Evolutionary conservation across 2,329 filamentous ascomycete species (phyloP).

Genomic region (Neopestalotiopsis clavispora): DNA sequence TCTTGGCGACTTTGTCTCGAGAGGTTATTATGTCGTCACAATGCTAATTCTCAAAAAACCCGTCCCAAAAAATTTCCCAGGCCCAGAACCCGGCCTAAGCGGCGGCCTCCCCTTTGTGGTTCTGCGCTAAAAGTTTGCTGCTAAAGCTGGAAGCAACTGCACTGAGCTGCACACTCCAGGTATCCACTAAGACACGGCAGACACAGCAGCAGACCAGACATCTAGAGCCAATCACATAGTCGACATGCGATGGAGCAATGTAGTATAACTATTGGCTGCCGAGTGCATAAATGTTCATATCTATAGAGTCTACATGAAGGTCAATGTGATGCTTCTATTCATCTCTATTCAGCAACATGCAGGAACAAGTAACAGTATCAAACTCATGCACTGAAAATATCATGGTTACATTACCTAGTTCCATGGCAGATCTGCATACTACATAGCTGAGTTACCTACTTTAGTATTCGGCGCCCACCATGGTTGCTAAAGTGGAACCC

Average conservation of each 20-base stretch:
- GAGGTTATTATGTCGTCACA: slow-evolving; percentile 14
- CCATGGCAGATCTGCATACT: neutral
- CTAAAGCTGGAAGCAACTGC: too few species aligned
- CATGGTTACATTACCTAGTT: neutral
- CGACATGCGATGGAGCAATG: neutral
- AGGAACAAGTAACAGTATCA: neutral
- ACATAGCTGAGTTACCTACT: neutral
- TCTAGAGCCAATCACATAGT: neutral
- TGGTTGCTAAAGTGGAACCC: slow-evolving; percentile 6
- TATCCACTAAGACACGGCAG: neutral
- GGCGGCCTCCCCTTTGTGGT: neutral
- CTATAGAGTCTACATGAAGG: neutral
- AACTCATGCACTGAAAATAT: neutral
- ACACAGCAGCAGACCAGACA: neutral
- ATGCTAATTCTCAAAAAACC: slow-evolving; percentile 1
- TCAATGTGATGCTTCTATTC: neutral
- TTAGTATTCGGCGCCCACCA: slow-evolving; percentile 4
- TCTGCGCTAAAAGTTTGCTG: slow-evolving; percentile 7
- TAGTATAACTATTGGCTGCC: neutral
- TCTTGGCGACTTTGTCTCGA: neutral
- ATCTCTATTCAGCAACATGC: too few species aligned
- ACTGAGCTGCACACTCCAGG: too few species aligned
- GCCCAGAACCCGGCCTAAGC: neutral
- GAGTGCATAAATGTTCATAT: neutral
- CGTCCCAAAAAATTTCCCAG: slow-evolving; percentile 1